Evolutionary conservation across 2,329 filamentous ascomycete genomes (phyloP), one percentile per base, ranked within the genome.

Genomic region (Aquanectria penicillioides): DNA sequence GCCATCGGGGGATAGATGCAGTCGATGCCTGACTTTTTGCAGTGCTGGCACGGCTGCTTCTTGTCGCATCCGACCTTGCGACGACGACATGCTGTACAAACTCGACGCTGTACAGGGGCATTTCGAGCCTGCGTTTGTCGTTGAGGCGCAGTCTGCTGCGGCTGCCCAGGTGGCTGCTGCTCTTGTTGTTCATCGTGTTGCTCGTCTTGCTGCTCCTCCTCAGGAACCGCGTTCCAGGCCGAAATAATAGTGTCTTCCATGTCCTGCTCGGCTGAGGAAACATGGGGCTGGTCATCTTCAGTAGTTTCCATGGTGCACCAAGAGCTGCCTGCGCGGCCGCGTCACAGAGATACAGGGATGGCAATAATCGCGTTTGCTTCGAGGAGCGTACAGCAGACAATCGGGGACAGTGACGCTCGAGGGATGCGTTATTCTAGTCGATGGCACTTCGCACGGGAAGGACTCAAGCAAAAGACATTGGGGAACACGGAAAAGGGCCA

Each of bases 41-140:
- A 52, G 54, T 57, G 54, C 46, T 46, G 54, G 10, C 54, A 57
- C 11, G 47, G 54, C n/a, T 50, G 47, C 5, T 44, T 51, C 31
- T 57, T 57, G 20, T 57, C 46, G 15, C 54, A 57, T 23, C 54
- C 47, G 10, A 57, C 54, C 34, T 57, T 57, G 29, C 53, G 53
- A 17, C 53, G 44, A 15, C 54, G 54, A 31, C 54, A 57, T 9
- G 37, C 47, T 2, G 29, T 38, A 23, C 54, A 57, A n/a, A 57
- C 54, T 25, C 46, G 23, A 10, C 54, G 54, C 22, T 44, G 37
- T 17, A 25, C 17, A n/a, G 33, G 52, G 9, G 28, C 8, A 17
- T 25, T 38, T 10, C 40, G 37, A 12, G 37, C 23, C 17, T 57
- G 52, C 28, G 15, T 7, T 17, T 38, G 13, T n/a, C 12, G 46